Evolutionary conservation across 176 grass and related monocot species (phyloP), one percentile per base, ranked within the genome.

Genomic region (Lolium rigidum): DNA sequence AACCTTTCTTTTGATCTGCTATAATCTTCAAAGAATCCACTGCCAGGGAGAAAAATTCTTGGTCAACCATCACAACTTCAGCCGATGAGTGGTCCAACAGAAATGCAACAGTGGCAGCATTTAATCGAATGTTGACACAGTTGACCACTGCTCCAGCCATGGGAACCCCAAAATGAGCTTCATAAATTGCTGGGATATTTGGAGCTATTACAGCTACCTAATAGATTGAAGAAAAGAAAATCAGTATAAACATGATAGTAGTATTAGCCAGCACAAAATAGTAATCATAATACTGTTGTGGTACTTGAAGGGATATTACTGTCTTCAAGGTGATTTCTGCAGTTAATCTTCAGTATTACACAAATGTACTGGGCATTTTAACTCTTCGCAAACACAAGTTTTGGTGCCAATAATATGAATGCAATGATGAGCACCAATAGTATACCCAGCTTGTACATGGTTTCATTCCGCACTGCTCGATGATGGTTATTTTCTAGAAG

Each of bases 81-180:
- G 91, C 93, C 51, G 81, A 86, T 14, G 91, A 98, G 80, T 98
- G 95, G 5, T 92, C 89, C 41, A 98, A 84, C 22, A 98, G 74
- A 80, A 98, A 95, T 21, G 95, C 90, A 25, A 95, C 61, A 25
- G 93, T 95, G 7, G 93, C 22, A 88, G 93, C 89, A 87, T 95
- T 95, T 71, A 95, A 74, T 75, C 95, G 90, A 66, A 94, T 92
- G 58, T 98, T 98, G 38, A 98, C 55, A 15, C 87, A 90, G 65
- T 95, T 95, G 17, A 98, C 85, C 39, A 95, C 93, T 76, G 95
- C 95, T 54, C 95, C 95, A 67, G 91, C 86, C 95, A 98, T 98
- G 18, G 95, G 95, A 49, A 95, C 93, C 73, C 95, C 95, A 92
- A 98, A 98, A 87, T 98, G 95, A 46, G 91, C 93, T 86, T 95